Evolutionary conservation across 257 asterid genomes (phyloP).

Genomic region (Solanum acaule): DNA sequence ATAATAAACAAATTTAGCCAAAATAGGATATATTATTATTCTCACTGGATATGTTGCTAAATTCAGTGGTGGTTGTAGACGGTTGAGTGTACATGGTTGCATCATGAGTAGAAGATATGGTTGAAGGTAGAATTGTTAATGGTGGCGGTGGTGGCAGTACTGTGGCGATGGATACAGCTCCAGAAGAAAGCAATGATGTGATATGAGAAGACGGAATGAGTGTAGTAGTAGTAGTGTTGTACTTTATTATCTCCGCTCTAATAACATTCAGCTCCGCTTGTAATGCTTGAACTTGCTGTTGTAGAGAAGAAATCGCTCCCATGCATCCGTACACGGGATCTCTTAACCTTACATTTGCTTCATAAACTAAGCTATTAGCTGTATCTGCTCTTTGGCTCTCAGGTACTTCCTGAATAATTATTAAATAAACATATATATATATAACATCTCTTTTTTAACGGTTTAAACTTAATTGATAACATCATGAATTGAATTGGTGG

Average conservation of each 20-base stretch:
- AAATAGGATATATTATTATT: conserved; percentile 45
- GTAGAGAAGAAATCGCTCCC: conserved; percentile 70
- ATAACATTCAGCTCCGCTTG: conserved; percentile 51
- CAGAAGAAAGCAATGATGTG: conserved; percentile 33
- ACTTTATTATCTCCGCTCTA: conserved; percentile 46
- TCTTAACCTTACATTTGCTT: conserved; percentile 68
- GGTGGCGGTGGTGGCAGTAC: too few species aligned
- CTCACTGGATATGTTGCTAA: conserved; percentile 34
- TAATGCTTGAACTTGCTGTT: conserved; percentile 50
- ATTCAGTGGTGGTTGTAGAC: conserved; percentile 27
- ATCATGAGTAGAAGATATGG: conserved; percentile 17
- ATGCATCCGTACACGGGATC: conserved; percentile 92
- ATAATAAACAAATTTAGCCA: conserved; percentile 27
- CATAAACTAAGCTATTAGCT: conserved; percentile 73
- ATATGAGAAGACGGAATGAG: conserved; percentile 22
- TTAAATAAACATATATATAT: not conserved
- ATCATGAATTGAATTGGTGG: not conserved
- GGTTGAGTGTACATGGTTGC: conserved; percentile 39
- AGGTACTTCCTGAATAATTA: conserved; percentile 50
- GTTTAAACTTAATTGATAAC: not conserved
- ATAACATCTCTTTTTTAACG: not conserved
- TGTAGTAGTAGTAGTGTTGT: conserved; percentile 19
- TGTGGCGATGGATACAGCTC: conserved; percentile 29
- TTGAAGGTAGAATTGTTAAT: not conserved
- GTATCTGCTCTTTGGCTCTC: conserved; percentile 76